Base-by-base conservation (phyloP, 2,329 filamentous ascomycete genomes). In the Ophiocordyceps polyrhachis-furcata region DNA sequence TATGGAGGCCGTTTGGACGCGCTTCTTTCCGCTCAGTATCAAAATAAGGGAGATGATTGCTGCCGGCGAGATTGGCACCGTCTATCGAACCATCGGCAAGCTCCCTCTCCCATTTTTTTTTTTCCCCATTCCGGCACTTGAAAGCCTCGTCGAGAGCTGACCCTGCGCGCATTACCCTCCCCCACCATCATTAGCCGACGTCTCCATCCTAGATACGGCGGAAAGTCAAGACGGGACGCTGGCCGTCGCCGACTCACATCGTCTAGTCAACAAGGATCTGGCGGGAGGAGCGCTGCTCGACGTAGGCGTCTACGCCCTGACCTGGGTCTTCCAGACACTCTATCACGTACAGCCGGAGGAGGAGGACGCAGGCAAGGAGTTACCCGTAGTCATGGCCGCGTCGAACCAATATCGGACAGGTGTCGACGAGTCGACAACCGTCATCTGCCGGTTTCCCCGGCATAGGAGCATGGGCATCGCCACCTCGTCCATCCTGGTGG, bases 1-100 rank as follows among this genome's bases (percentile, higher is more conserved):
- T 49, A 87, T 88, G 82, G 83, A 89, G 63, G 84, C 84, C 40
- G 84, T 93, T 19, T 93, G 86, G 87, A 93, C 85, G 32, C 71
- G 87, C 47, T 91, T 81, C 65, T 91, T 93, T 65, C 87, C 87
- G 2, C 65, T 93, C 13, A 88, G 82, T 55, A 74, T 86, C 58
- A 76, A 83, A 58, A 67, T 87, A 35, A 69, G 82, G 44, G 76
- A 88, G 55, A 63, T 87, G 47, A 67, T 77, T 43, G 53, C 62
- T 46, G 63, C 64, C 1, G 73, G 71, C 25, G 64, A 66, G 50
- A 72, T 77, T 51, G 78, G 78, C 4, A 67, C 68, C 17, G 74
- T 83, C 43, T 76, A 75, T 51, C 73, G 78, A 48, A 73, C 74
- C 28, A 58, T 70, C 46, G 68, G 69, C 72, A 52, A 57, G 66